Evolutionary conservation across 1,284 basidiomycete species (phyloP).

Genomic region (Peniophora sp.): DNA sequence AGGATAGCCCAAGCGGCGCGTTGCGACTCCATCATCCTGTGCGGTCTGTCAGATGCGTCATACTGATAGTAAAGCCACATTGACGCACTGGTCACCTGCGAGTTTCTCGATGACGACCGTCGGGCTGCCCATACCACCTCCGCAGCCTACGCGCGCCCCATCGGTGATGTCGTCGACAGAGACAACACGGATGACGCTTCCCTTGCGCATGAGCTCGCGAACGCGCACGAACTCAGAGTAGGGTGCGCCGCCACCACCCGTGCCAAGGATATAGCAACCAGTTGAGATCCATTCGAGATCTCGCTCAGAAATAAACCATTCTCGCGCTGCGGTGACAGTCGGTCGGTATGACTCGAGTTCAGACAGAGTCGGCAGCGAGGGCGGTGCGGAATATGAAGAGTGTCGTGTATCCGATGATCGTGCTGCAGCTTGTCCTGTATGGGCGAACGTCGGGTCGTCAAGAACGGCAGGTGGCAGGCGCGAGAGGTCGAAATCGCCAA

Average conservation of each 20-base stretch:
- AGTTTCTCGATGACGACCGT: constrained; percentile 16
- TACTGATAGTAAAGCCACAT: not conserved
- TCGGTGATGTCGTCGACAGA: constrained; percentile 9
- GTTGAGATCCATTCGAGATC: constrained; percentile 22
- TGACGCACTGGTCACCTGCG: constrained; percentile 3
- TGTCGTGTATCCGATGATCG: not conserved
- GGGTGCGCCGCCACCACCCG: constrained; percentile 18
- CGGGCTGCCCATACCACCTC: constrained; percentile 20
- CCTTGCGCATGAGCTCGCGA: constrained; percentile 14
- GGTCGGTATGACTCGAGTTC: constrained; percentile 25
- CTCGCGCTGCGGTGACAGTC: constrained; percentile 16
- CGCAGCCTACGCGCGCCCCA: constrained; percentile 6
- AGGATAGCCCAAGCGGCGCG: constrained; percentile 1
- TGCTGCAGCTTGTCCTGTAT: not conserved
- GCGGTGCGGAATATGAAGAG: not conserved
- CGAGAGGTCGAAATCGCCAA: constrained; percentile 28
- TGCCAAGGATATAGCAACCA: constrained; percentile 17
- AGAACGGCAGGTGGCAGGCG: not conserved
- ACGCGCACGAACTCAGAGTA: constrained; percentile 13
- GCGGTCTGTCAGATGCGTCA: not conserved
- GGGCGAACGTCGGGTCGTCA: constrained; percentile 2
- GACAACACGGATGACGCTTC: constrained; percentile 15
- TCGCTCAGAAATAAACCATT: constrained; percentile 26
- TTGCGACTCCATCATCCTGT: constrained; percentile 8
- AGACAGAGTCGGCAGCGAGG: constrained; percentile 1